Base-by-base conservation (phyloP, 148 eudicot genomes). In the Rhododendron kiyosumense region DNA sequence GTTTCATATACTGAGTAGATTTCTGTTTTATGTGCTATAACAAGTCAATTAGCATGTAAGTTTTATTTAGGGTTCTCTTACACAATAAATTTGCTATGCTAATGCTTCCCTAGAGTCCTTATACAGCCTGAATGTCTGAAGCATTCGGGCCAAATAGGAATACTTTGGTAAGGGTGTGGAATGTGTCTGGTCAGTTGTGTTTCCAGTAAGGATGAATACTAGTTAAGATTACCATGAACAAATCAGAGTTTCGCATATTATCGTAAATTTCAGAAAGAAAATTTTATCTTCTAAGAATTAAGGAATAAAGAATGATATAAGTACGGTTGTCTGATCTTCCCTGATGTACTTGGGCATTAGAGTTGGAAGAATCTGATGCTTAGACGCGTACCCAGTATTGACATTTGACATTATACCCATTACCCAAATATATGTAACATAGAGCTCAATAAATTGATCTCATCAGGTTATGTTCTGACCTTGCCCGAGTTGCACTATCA, bases 401-500 rank as follows among this genome's bases (percentile, higher is more conserved):
- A 15, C 41, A 71, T 30, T 54, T 54, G 67, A 61, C n/a, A 5
- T 22, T 22, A 36, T n/a, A 30, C 77, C 38, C 7, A 14, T 17
- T n/a, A 30, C 77, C 38, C 7, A 14, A 73, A 8, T 5, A 13
- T 34, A 32, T 2, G 41, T 41, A 73, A 73, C 41, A 32, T 73
- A 73, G 77, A 49, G 26, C 63, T 80, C 38, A 52, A 51, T 26
- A 80, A 28, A 5, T 54, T 48, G 1, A 49, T 54, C 30, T 36
- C 84, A 82, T 82, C 71, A 41, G 17, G 7, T 9, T 9, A 24
- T 59, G 41, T 2, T 83, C n/a, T 67, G 15, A 14, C 14, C 26
- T 83, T 67, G 76, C 51, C 26, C 0, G 41, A 69, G 85, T 83
- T 83, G 75, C 32, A 26, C 73, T 45, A 46, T n/a, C 52, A 83